Percentiles rank a stretch among this genome's conserved stretches.
phyloP scores from a whole-genome alignment of 2,329 filamentous ascomycete genomes.

The Epichloe sp. region DNA sequence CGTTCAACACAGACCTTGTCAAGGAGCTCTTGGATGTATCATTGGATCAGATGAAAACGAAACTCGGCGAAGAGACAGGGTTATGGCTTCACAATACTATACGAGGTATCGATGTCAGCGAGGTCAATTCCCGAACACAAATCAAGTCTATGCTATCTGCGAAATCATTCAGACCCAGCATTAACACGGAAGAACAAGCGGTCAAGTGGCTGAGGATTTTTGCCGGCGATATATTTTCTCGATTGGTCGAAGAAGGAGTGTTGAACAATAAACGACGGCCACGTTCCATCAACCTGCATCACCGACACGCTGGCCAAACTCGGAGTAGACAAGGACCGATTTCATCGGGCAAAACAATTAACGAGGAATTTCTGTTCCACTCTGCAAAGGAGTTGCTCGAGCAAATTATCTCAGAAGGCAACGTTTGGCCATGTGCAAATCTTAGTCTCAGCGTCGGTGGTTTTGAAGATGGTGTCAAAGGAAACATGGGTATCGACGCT shows the following conservation, averaged over 20 bases:
- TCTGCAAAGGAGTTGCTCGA: conserved; percentile 63
- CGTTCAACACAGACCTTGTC: conserved; percentile 70
- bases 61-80: conserved; percentile 72
- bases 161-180: conserved; percentile 82
- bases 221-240: conserved; percentile 76
- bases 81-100: conserved; percentile 76
- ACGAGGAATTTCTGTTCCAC: conserved; percentile 59
- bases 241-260: conserved; percentile 82
- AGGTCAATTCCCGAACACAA: conserved; percentile 80
- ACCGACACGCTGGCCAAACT: conserved; percentile 60
- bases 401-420: conserved; percentile 66
- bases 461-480: conserved; percentile 75
- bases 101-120: conserved; percentile 72
- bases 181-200: conserved; percentile 66
- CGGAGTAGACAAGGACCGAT: conserved; percentile 67
- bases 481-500: conserved; percentile 73
- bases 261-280: conserved; percentile 78
- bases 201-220: conserved; percentile 84
- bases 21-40: conserved; percentile 60
- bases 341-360: conserved; percentile 58
- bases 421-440: conserved; percentile 84
- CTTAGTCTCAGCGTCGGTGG: conserved; percentile 80
- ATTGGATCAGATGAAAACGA: conserved; percentile 62
- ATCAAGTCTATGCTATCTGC: conserved; percentile 97
- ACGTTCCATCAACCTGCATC: conserved; percentile 73